Evolutionary conservation across 2,329 filamentous ascomycete genomes (phyloP).

Genomic region (Colletotrichum orbiculare): DNA sequence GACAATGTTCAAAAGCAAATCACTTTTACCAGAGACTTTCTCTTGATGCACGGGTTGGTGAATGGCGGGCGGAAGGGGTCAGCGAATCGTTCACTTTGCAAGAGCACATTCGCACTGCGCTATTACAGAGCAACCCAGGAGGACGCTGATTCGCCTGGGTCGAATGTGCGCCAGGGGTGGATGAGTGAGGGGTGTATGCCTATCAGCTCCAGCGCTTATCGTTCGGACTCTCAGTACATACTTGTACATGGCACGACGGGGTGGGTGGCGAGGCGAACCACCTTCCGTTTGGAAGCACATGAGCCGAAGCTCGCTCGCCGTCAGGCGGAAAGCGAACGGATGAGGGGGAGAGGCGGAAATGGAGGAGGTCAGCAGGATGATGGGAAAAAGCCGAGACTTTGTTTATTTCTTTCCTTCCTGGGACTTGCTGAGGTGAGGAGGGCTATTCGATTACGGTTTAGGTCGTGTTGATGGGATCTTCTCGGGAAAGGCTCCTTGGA

Average conservation of each 20-base stretch:
- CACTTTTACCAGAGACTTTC: background rate
- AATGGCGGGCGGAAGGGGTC: background rate
- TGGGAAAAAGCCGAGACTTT: background rate
- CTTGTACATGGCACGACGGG: background rate
- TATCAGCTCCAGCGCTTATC: too few species aligned
- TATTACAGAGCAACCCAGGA: too few species aligned
- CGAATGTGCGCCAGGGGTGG: constrained; percentile 13
- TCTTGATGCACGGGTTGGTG: constrained; percentile 16
- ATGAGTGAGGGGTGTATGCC: too few species aligned
- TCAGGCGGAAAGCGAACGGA: background rate
- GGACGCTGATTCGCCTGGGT: too few species aligned
- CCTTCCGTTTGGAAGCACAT: constrained; percentile 28
- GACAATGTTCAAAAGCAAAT: constrained; percentile 27
- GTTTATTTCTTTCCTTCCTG: too few species aligned
- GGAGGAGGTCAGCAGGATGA: background rate
- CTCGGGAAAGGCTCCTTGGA: too few species aligned
- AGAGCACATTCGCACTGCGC: too few species aligned
- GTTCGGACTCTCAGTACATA: too few species aligned
- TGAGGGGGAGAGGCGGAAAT: background rate
- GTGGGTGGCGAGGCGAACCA: constrained; percentile 18
- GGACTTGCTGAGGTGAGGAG: too few species aligned
- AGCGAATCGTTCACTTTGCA: too few species aligned
- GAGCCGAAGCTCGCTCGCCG: constrained; percentile 22
- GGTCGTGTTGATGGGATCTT: too few species aligned
- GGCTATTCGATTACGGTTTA: too few species aligned